These are phyloP conservation scores for Knufia petricola DNA, from an alignment of 2,329 filamentous ascomycete species.

Conservation along the genomic window DNA sequence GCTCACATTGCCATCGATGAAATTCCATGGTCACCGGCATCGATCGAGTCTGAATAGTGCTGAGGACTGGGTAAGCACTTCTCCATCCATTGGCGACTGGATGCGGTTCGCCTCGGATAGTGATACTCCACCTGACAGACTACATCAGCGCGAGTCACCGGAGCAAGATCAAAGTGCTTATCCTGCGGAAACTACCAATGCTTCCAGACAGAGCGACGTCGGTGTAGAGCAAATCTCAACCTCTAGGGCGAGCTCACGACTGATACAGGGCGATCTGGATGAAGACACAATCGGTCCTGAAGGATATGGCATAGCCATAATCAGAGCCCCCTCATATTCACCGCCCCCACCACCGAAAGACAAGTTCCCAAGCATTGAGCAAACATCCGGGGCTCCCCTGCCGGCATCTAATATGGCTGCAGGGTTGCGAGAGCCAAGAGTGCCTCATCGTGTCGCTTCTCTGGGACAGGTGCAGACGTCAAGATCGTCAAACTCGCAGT, in stretches of 20 bases:
- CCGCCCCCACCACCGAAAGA: slow-evolving; percentile 19
- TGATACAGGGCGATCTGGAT: not conserved
- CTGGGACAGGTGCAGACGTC: not conserved
- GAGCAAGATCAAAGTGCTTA: slow-evolving; percentile 8
- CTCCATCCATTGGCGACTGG: slow-evolving; percentile 41
- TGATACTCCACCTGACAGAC: not conserved
- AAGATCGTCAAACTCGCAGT: slow-evolving; percentile 8
- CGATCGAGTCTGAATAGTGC: slow-evolving; percentile 36
- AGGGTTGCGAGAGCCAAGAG: slow-evolving; percentile 2
- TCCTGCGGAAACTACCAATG: not conserved
- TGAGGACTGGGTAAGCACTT: slow-evolving; percentile 41
- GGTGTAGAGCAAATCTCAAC: not conserved
- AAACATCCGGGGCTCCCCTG: slow-evolving; percentile 8
- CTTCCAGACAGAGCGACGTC: not conserved
- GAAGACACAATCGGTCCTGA: slow-evolving; percentile 1
- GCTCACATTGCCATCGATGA: slow-evolving; percentile 12
- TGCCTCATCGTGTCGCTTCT: slow-evolving; percentile 13
- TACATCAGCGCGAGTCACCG: slow-evolving; percentile 9
- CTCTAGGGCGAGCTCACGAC: not conserved
- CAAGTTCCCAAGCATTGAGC: slow-evolving; percentile 15
- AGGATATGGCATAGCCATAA: slow-evolving; percentile 12
- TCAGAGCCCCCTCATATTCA: slow-evolving; percentile 20
- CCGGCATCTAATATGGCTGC: not conserved
- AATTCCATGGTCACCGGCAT: slow-evolving; percentile 23
- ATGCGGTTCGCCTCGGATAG: slow-evolving; percentile 34